Percentiles rank a stretch among this genome's conserved stretches.
phyloP scores from a whole-genome alignment of 2,329 filamentous ascomycete species.

The Sarocladium oryzae region DNA sequence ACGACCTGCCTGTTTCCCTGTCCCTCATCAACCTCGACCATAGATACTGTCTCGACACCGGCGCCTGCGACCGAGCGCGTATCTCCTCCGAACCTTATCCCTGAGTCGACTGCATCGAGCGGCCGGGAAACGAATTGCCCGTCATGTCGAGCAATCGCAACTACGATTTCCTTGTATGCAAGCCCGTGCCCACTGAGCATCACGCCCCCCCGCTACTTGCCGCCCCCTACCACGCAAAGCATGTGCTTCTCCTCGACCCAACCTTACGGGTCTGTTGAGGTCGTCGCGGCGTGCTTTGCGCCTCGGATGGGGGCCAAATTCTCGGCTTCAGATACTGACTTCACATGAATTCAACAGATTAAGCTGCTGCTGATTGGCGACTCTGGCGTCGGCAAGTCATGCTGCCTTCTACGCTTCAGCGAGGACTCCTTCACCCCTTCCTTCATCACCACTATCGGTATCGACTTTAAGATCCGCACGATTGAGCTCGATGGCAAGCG shows the following conservation, averaged over 20 bases:
- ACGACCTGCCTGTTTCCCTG: constrained; percentile 6
- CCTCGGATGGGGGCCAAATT: background rate
- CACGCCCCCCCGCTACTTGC: constrained; percentile 15
- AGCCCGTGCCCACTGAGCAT: constrained; percentile 10
- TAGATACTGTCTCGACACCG: background rate
- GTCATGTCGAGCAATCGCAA: constrained; percentile 95
- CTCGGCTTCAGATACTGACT: background rate
- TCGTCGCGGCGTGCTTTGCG: background rate
- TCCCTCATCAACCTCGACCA: constrained; percentile 8
- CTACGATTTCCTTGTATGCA: constrained; percentile 92
- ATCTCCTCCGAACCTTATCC: background rate
- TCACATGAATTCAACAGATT: constrained; percentile 53
- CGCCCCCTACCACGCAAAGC: constrained; percentile 14
- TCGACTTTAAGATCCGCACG: constrained; percentile 99
- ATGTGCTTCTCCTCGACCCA: background rate
- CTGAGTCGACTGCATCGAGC: background rate
- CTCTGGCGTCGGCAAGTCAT: constrained; percentile 94
- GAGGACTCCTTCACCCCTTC: constrained; percentile 96
- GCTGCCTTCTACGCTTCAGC: constrained; percentile 92
- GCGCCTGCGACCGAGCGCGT: background rate
- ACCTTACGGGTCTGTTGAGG: background rate
- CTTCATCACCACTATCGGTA: constrained; percentile 98
- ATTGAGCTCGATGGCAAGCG: constrained; percentile 98
- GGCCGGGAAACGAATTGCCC: constrained; percentile 17
- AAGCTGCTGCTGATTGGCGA: constrained; percentile 95